A percentile compares a stretch with the other conserved stretches of the same genome.
Conservation (phyloP, 176 grass and related monocot genomes). For the Hyparrhenia diplandra region DNA sequence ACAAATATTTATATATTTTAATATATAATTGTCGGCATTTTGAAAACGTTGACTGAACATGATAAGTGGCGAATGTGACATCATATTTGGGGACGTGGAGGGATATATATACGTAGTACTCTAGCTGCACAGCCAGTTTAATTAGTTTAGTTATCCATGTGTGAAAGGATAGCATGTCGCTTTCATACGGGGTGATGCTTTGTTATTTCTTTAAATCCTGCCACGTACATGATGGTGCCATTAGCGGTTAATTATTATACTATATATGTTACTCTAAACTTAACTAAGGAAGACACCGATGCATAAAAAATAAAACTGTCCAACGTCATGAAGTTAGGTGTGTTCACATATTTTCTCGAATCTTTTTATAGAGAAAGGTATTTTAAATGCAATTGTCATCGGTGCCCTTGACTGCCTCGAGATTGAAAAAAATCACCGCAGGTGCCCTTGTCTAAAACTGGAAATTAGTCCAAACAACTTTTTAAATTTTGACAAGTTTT, state of each 20-base stretch:
- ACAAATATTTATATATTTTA: too few relatives aligned
- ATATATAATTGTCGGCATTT: too few relatives aligned
- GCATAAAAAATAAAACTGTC: not conserved
- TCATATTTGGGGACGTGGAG: too few relatives aligned
- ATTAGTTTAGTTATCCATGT: not conserved
- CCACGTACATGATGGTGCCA: not conserved
- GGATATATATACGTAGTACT: not conserved
- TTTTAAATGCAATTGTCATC: not conserved
- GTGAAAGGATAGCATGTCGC: not conserved
- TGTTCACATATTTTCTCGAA: not conserved
- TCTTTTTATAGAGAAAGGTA: not conserved
- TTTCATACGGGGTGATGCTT: not conserved
- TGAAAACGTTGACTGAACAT: too few relatives aligned
- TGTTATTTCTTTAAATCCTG: not conserved
- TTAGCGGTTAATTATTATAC: not conserved
- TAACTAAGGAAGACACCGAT: not conserved
- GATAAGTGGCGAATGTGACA: too few relatives aligned
- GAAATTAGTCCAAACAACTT: not conserved
- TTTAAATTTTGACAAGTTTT: too few relatives aligned
- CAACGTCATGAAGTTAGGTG: not conserved
- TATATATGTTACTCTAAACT: not conserved
- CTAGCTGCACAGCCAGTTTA: not conserved
- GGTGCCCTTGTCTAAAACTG: not conserved
- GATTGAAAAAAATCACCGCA: not conserved
- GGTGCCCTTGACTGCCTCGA: not conserved